A percentile compares a stretch with the other conserved stretches of the same genome.
Conservation (phyloP, 2,329 filamentous ascomycete species). For the Ramularia collo-cygni region DNA sequence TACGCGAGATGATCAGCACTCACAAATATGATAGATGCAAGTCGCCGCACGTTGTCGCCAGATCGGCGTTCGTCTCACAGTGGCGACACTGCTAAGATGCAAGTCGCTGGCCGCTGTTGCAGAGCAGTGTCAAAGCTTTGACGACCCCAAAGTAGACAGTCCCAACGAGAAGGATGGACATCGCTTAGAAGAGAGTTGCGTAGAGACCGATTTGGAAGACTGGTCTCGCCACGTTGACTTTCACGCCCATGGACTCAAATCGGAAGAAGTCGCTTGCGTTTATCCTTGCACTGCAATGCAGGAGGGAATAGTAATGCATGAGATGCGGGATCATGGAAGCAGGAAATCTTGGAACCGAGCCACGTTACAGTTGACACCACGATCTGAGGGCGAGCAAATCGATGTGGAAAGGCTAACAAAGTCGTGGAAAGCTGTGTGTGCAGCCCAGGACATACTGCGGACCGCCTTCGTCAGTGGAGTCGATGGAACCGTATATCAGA, state of each 20-base stretch:
- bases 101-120: conserved; percentile 1
- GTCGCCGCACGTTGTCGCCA: background rate
- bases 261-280: conserved; percentile 37
- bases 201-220: background rate
- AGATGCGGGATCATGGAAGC: background rate
- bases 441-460: background rate
- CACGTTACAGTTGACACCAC: background rate
- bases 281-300: conserved; percentile 52
- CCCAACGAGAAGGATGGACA: background rate
- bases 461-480: background rate
- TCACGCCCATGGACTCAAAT: conserved; percentile 2
- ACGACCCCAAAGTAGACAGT: background rate
- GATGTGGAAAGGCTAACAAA: background rate
- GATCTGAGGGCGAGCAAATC: background rate
- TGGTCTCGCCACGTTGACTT: background rate
- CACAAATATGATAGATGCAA: background rate
- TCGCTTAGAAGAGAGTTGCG: background rate
- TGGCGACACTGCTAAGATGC: conserved; percentile 1
- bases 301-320: background rate
- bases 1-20: background rate
- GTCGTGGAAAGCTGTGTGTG: background rate
- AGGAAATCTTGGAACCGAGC: background rate
- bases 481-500: background rate
- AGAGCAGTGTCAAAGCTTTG: background rate
- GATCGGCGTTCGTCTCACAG: background rate